Conservation (phyloP, 2,329 filamentous ascomycete species). For the Rutstroemia sp. region DNA sequence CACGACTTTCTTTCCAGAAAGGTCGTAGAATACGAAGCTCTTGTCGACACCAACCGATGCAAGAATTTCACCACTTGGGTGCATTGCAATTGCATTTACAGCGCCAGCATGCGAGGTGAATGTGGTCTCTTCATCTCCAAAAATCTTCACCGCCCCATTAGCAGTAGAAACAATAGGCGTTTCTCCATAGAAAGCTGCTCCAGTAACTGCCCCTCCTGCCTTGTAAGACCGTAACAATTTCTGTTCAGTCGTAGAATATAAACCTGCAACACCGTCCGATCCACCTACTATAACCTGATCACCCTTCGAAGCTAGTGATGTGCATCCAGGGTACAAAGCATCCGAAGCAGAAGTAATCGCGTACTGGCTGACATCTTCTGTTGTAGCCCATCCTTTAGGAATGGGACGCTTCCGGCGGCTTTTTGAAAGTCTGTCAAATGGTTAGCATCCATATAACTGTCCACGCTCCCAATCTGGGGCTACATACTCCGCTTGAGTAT, state of each 20-base stretch:
- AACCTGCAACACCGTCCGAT: conserved; percentile 54
- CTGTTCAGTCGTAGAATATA: conserved; percentile 73
- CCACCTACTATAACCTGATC: conserved; percentile 57
- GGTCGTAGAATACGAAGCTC: conserved; percentile 84
- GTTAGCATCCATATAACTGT: conserved; percentile 12
- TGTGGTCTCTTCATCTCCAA: conserved; percentile 57
- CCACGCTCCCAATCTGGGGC: neutral
- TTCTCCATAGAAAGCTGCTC: conserved; percentile 42
- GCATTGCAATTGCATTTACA: conserved; percentile 68
- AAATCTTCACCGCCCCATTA: conserved; percentile 65
- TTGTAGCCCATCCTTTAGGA: conserved; percentile 76
- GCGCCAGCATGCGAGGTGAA: conserved; percentile 79
- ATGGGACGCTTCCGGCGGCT: conserved; percentile 83
- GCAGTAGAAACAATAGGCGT: conserved; percentile 27
- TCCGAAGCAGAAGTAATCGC: conserved; percentile 46
- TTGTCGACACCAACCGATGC: conserved; percentile 88
- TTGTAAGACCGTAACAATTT: conserved; percentile 47
- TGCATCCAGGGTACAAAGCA: conserved; percentile 51
- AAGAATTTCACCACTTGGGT: conserved; percentile 75
- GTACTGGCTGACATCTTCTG: conserved; percentile 60
- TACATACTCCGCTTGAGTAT: conserved; percentile 70
- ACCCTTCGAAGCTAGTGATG: conserved; percentile 51
- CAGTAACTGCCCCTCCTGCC: conserved; percentile 46
- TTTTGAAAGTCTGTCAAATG: conserved; percentile 61
- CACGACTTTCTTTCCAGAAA: conserved; percentile 58